Percentiles rank a stretch among this genome's conserved stretches.
These are phyloP conservation scores for Tulasnella sp. DNA, from an alignment of 768 basidiomycete species.

Conservation along the genomic window DNA sequence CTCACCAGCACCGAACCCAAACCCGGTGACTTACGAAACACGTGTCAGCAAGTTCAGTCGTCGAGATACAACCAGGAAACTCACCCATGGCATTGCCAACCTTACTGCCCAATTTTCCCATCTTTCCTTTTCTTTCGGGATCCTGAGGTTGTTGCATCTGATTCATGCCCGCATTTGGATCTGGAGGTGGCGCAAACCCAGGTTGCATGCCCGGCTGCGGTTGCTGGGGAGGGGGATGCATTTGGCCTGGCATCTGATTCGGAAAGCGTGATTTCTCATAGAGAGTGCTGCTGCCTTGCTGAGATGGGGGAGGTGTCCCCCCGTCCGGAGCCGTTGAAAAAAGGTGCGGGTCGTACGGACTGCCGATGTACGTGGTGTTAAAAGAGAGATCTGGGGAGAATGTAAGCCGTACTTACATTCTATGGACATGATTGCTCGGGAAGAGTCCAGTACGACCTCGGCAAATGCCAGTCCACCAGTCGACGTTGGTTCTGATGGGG, in stretches of 20 bases:
- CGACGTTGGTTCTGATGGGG: conserved; percentile 4
- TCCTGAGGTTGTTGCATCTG: not conserved
- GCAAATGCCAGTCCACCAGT: conserved; percentile 13
- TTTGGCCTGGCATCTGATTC: not conserved
- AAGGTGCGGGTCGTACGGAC: conserved; percentile 8
- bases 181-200: not conserved
- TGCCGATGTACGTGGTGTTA: not conserved
- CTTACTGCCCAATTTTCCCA: conserved; percentile 5
- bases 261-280: conserved; percentile 9
- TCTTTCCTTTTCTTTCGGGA: conserved; percentile 1
- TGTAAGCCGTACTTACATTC: not conserved
- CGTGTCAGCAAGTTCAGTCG: not conserved
- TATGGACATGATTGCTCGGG: conserved; percentile 11
- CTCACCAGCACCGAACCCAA: conserved; percentile 14
- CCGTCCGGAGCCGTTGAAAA: conserved; percentile 10
- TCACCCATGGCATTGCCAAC: conserved; percentile 8
- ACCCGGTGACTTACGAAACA: not conserved
- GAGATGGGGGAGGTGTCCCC: not conserved
- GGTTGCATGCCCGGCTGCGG: not conserved
- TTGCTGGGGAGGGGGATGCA: not conserved
- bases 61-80: not conserved
- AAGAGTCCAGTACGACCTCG: conserved; percentile 12
- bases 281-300: not conserved
- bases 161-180: not conserved
- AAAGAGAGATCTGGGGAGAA: not conserved